Base-by-base conservation (phyloP, 345 rosid genomes). In the Melaleuca quinquenervia region DNA sequence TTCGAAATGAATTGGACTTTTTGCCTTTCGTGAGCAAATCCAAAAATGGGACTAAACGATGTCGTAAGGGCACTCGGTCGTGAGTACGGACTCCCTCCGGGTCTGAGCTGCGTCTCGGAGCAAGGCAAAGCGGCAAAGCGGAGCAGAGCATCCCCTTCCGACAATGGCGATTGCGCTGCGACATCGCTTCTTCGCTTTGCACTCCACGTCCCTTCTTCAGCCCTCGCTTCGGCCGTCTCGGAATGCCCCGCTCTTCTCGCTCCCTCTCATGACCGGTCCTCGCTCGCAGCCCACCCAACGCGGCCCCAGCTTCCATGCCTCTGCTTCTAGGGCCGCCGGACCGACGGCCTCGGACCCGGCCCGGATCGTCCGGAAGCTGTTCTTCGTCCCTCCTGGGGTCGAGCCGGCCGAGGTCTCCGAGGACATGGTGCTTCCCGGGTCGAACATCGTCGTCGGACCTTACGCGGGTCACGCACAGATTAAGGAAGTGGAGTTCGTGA, bases 401-500 rank as follows among this genome's bases (percentile, higher is more conserved):
- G 95, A 94, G 5, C 90, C 92, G 15, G 96, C 91, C 14, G 94
- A 93, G 87, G 91, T 95, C 53, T 88, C 91, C 2, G 96, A 92
- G 12, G 95, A 94, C 14, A 96, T 93, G 96, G 89, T 97, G 6
- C 89, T 97, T 41, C 96, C 98, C 3, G 98, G 97, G 18, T 95
- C 99, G 82, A 97, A 97, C 82, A 97, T 97, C 52, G 97, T 96
- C 41, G 62, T 92, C 83, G 99, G 99, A 52, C 98, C 94, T 3
- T 94, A 92, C 84, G 98, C 98, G 85, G 98, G 99, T 85, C 96
- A 97, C 87, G 84, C 98, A 20, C 98, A 94, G 91, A 95, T 97
- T 87, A 97, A 93, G 91, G 95, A 95, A 84, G 98, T 96, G 58
- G 96, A 91, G 86, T 97, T 97, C 85, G 95, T 97, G 45, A 96